phyloP scores from a whole-genome alignment of 2,329 filamentous ascomycete species.

The Ceratocystis alfenasii region DNA sequence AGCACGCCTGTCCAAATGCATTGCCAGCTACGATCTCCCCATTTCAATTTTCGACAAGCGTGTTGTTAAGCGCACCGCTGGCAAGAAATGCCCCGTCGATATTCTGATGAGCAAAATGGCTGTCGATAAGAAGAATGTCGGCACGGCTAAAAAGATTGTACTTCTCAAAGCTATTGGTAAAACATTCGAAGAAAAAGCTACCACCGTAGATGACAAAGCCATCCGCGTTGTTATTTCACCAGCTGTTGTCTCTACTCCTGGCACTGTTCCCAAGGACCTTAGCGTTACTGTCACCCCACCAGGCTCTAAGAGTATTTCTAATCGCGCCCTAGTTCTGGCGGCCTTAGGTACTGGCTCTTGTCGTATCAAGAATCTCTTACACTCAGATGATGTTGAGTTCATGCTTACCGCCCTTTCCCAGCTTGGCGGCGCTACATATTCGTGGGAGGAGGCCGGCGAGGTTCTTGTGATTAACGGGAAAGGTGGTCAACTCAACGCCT shows the following conservation, averaged over 20 bases:
- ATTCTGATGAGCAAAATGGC: constrained; percentile 85
- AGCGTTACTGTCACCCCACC: constrained; percentile 73
- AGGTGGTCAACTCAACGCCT: constrained; percentile 72
- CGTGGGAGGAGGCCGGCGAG: constrained; percentile 91
- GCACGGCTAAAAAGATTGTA: constrained; percentile 89
- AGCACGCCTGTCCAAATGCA: constrained; percentile 79
- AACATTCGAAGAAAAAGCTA: constrained; percentile 78
- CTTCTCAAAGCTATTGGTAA: constrained; percentile 81
- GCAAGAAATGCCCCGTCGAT: constrained; percentile 78
- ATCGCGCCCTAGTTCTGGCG: constrained; percentile 84
- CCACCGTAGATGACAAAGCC: constrained; percentile 71
- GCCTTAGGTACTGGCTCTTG: constrained; percentile 79
- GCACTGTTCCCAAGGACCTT: constrained; percentile 48
- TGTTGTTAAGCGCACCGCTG: constrained; percentile 69
- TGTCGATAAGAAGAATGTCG: constrained; percentile 97
- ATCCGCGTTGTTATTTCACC: constrained; percentile 76
- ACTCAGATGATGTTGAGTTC: constrained; percentile 93
- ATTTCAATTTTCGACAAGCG: constrained; percentile 74
- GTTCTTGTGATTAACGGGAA: constrained; percentile 80
- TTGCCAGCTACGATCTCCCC: constrained; percentile 84
- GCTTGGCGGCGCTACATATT: constrained; percentile 75
- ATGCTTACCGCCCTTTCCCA: constrained; percentile 88
- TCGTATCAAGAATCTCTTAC: constrained; percentile 79
- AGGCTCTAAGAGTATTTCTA: constrained; percentile 95
- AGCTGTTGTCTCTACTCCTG: constrained; percentile 60